Conservation (phyloP, 805 yeast genomes). For the Spathaspora gorwiae region DNA sequence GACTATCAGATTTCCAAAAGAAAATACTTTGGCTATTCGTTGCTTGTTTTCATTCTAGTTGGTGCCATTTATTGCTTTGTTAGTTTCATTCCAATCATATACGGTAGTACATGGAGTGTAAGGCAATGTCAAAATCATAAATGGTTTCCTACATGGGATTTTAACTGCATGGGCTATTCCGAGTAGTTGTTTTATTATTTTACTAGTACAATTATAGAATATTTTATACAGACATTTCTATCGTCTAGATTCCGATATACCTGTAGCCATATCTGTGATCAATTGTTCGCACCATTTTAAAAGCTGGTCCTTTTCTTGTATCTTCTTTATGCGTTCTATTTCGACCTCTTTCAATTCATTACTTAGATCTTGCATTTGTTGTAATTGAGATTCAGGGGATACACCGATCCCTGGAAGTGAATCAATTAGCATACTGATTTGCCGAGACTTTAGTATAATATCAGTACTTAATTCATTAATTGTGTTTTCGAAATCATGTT, state of each 20-base stretch:
- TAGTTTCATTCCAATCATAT: slow-evolving; percentile 39
- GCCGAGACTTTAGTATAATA: slow-evolving; percentile 78
- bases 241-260: slow-evolving; percentile 42
- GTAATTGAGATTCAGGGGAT: slow-evolving; percentile 68
- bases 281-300: slow-evolving; percentile 60
- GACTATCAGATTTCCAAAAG: slow-evolving; percentile 35
- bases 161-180: slow-evolving; percentile 31
- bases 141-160: slow-evolving; percentile 41
- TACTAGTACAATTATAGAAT: background rate
- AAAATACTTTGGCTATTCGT: slow-evolving; percentile 18
- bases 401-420: slow-evolving; percentile 92
- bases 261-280: slow-evolving; percentile 56
- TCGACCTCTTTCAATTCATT: slow-evolving; percentile 60
- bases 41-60: slow-evolving; percentile 15
- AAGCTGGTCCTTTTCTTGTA: slow-evolving; percentile 60
- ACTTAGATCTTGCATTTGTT: slow-evolving; percentile 57
- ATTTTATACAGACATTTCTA: background rate
- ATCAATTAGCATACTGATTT: slow-evolving; percentile 79
- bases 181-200: background rate
- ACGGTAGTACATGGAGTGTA: slow-evolving; percentile 45
- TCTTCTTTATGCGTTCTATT: slow-evolving; percentile 49
- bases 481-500: slow-evolving; percentile 36
- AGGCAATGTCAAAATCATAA: slow-evolving; percentile 32
- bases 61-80: slow-evolving; percentile 22
- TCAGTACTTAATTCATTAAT: slow-evolving; percentile 79